phyloP scores from a whole-genome alignment of 2,329 filamentous ascomycete species.

The Sarocladium strictum region DNA sequence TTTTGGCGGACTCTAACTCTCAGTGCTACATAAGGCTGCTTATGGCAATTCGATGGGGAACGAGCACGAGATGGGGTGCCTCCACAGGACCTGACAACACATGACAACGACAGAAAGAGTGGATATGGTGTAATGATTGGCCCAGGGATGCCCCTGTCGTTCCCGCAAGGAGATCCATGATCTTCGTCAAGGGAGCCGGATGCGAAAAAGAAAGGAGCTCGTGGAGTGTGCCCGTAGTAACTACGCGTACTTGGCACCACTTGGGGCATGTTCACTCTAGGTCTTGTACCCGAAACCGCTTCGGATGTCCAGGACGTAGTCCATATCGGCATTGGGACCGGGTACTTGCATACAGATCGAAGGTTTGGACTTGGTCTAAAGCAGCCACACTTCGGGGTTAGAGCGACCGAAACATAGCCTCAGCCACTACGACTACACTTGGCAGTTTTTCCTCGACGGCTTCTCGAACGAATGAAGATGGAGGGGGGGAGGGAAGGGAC shows the following conservation, averaged over 20 bases:
- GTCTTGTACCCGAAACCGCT: too few relatives aligned
- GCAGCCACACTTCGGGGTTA: neutral
- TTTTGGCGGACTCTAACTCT: too few relatives aligned
- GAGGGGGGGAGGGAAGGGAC: too few relatives aligned
- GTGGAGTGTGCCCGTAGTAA: neutral
- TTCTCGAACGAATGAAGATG: neutral
- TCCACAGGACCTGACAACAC: too few relatives aligned
- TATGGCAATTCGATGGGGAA: neutral
- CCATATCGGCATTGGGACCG: neutral
- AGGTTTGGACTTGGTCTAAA: neutral
- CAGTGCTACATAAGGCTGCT: neutral
- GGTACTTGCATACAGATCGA: too few relatives aligned
- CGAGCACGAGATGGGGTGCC: neutral
- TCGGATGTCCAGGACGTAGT: neutral
- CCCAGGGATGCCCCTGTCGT: neutral
- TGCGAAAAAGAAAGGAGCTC: neutral
- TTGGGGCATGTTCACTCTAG: neutral
- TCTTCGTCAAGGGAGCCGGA: neutral
- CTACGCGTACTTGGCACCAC: neutral
- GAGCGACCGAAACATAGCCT: neutral
- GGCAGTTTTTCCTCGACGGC: too few relatives aligned
- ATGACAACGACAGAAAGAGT: too few relatives aligned
- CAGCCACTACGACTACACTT: too few relatives aligned
- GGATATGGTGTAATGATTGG: neutral
- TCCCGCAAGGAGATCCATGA: neutral